Conservation (phyloP, 2,329 filamentous ascomycete species). For the Penicillium sp. region DNA sequence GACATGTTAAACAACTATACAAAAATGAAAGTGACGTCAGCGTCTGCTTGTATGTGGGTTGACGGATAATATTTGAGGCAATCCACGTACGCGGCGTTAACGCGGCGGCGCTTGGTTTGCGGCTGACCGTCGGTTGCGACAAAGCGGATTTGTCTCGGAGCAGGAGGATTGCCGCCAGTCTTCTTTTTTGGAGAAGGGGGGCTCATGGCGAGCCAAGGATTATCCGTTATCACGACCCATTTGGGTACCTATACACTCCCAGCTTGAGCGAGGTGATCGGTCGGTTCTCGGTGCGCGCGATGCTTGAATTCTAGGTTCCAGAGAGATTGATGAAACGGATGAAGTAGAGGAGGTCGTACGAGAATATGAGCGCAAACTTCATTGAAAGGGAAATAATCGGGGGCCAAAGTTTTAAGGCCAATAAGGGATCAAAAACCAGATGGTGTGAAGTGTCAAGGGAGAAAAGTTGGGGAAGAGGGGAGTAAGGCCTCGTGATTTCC, state of each 20-base stretch:
- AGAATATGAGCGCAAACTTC: slow-evolving; percentile 15
- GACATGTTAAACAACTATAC: slow-evolving; percentile 68
- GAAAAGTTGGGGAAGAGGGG: slow-evolving; percentile 9
- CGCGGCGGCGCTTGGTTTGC: slow-evolving; percentile 73
- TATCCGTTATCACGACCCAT: slow-evolving; percentile 38
- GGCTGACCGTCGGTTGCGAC: slow-evolving; percentile 80
- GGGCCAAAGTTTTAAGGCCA: background rate
- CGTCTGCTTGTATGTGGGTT: background rate
- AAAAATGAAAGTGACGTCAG: slow-evolving; percentile 11
- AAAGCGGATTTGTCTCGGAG: slow-evolving; percentile 63
- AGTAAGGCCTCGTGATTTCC: slow-evolving; percentile 3
- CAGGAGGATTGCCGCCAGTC: slow-evolving; percentile 31
- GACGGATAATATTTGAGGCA: background rate
- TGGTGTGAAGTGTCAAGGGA: slow-evolving; percentile 4
- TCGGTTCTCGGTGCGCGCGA: background rate
- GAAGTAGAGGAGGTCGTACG: slow-evolving; percentile 15
- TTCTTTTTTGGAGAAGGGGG: slow-evolving; percentile 40
- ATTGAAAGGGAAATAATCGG: slow-evolving; percentile 12
- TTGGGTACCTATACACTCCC: slow-evolving; percentile 20
- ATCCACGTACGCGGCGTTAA: slow-evolving; percentile 69
- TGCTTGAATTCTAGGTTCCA: slow-evolving; percentile 1
- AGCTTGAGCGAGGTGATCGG: slow-evolving; percentile 1
- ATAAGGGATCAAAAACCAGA: background rate
- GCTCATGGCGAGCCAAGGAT: slow-evolving; percentile 42
- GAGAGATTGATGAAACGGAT: slow-evolving; percentile 7